Evolutionary conservation across 306 rosid species (phyloP), one percentile per base, ranked within the genome.

Genomic region (Cicer chorassanicum): DNA sequence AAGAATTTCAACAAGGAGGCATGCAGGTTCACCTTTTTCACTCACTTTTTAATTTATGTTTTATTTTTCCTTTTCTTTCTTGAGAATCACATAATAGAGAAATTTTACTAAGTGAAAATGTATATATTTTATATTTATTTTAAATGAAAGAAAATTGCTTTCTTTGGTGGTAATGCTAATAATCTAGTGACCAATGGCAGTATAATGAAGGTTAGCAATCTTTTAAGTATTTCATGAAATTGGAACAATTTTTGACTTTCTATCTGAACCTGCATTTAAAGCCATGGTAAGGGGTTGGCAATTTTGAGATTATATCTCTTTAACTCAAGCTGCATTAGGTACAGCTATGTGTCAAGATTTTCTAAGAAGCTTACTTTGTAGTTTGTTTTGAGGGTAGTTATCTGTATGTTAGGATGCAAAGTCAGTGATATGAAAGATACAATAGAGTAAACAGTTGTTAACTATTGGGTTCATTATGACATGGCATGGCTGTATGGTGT

Each of bases 1-100:
- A 88, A 87, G 84, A 84, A 80, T 41, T 89, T 93, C 85, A 84
- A 93, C 84, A 84, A 83, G 78, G 93, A 90, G 44, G 96, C 98
- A 0, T 91, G 98, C 96, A 91, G 98, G 98, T 93, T n/a, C 50
- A 34, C 13, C 60, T 68, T 62, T 45, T 73, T 57, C 65, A 8
- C 41, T 53, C 46, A 7, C 13, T 54, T 38, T 56, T 62, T 13
- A 6, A 24, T 10, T 10, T 5, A 49, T 50, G 21, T 1, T 73
- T 6, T 19, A 19, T 19, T 9, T 54, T 54, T 18, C 8, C 11
- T 46, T 72, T 66, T 49, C 7, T 49, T 19, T 12, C 46, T 14
- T 19, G 21, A 1, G 21, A 29, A 29, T 29, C 36, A 29, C 36
- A 29, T 29, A 4, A 29, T 29, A 29, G 5, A 29, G 34, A 24